A percentile compares a stretch with the other conserved stretches of the same genome.
Conservation (phyloP, 805 yeast genomes). For the Candida ficus region DNA sequence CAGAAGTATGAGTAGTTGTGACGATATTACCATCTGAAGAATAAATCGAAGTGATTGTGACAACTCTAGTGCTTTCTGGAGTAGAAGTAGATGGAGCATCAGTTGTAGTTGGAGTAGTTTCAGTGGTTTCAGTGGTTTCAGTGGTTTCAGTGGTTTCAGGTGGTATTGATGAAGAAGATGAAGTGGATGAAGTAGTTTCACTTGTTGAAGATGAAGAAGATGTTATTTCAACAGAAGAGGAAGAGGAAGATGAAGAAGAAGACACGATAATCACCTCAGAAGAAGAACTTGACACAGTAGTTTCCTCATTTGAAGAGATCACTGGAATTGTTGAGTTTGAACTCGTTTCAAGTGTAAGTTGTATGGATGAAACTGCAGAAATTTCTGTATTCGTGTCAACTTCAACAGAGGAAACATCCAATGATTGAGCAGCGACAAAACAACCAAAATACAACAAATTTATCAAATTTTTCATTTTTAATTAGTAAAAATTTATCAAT, state of each 20-base stretch:
- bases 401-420: too few species aligned
- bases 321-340: neutral
- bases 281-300: neutral
- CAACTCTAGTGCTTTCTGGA: constrained; percentile 9
- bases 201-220: constrained; percentile 1
- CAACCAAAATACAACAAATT: neutral
- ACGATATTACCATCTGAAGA: constrained; percentile 28
- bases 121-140: constrained; percentile 9
- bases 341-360: neutral
- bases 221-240: constrained; percentile 5
- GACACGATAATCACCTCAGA: neutral
- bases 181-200: constrained; percentile 1
- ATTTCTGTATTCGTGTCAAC: too few species aligned
- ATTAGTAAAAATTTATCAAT: too few species aligned
- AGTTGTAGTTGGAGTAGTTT: constrained; percentile 20
- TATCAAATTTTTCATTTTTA: too few species aligned
- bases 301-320: too few species aligned
- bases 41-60: constrained; percentile 30
- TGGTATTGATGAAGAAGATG: constrained; percentile 10
- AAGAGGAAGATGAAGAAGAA: neutral
- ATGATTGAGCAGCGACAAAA: neutral
- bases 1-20: constrained; percentile 24
- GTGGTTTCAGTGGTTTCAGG: constrained; percentile 16
- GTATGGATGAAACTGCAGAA: too few species aligned
- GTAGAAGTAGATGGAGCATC: constrained; percentile 14